Conservation (phyloP, 768 basidiomycete species). For the Hirschioporus abietinus region DNA sequence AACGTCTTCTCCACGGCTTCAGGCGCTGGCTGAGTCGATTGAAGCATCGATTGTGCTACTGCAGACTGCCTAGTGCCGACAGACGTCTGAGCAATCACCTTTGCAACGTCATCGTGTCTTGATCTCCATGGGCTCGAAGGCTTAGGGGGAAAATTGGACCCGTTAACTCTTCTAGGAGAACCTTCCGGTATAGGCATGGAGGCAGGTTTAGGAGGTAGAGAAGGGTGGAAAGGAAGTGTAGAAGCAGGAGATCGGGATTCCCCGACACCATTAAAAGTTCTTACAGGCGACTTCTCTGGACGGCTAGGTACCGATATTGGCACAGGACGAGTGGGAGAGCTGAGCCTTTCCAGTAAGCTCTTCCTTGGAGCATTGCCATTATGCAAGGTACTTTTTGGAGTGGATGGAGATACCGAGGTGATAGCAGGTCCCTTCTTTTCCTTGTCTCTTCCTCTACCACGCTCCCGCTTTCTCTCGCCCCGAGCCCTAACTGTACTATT, state of each 20-base stretch:
- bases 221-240: slow-evolving; percentile 34
- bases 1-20: neutral
- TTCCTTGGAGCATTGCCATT: slow-evolving; percentile 10
- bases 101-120: neutral
- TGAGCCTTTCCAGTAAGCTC: slow-evolving; percentile 5
- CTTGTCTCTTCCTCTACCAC: neutral
- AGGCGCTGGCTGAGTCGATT: neutral
- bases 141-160: neutral
- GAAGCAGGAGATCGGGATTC: slow-evolving; percentile 13
- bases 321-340: slow-evolving; percentile 15
- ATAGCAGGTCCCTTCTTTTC: neutral
- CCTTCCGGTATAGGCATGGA: slow-evolving; percentile 3
- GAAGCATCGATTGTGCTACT: neutral
- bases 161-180: neutral
- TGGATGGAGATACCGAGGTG: slow-evolving; percentile 14
- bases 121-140: neutral
- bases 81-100: neutral
- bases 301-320: slow-evolving; percentile 17
- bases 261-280: slow-evolving; percentile 12
- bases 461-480: neutral
- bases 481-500: neutral
- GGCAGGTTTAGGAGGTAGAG: slow-evolving; percentile 43
- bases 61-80: neutral
- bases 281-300: slow-evolving; percentile 11
- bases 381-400: slow-evolving; percentile 20